Evolutionary conservation across 768 basidiomycete genomes (phyloP), one percentile per base, ranked within the genome.

Genomic region (Russula vinacea): DNA sequence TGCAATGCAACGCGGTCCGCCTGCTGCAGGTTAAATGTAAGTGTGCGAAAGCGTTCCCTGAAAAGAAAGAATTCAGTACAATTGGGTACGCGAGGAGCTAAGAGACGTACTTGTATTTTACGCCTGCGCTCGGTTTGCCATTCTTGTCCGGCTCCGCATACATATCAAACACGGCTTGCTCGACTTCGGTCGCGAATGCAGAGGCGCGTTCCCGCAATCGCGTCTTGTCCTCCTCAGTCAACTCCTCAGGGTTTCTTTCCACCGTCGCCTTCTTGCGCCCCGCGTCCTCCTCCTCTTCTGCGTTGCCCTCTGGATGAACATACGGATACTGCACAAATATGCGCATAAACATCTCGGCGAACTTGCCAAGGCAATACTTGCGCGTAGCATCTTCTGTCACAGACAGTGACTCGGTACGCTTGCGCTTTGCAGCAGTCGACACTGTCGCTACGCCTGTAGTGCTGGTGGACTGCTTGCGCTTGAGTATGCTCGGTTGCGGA

Each of bases 11-110:
- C 83, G 71, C 92, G 89, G 71, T 94, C 92, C 71, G 79, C 77
- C 76, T 94, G 86, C 78, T 82, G 89, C 71, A 96, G 77, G 76
- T 96, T 96, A 77, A 92, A 96, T 63, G 84, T 85, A 56, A 94
- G 81, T 82, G 88, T 94, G 64, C 93, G 86, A 78, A 94, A 95
- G 71, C 92, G 91, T 76, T 92, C 89, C 79, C 92, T 94, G 65
- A 24, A 51, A 10, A n/a, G 26, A n/a, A 19, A 19, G 19, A 37
- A 22, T 54, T 47, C 45, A 50, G 24, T 5, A 29, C n/a, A 13
- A 45, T 2, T 49, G 37, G 2, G 19, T 44, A 32, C 24, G 22
- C 3, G 7, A 44, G 32, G 16, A 59, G 55, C 26, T 8, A 10
- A 35, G 76, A 44, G 37, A 74, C 83, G 56, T 71, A 92, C 92